Evolutionary conservation across 345 rosid species (phyloP).

Genomic region (Camelina hispida): DNA sequence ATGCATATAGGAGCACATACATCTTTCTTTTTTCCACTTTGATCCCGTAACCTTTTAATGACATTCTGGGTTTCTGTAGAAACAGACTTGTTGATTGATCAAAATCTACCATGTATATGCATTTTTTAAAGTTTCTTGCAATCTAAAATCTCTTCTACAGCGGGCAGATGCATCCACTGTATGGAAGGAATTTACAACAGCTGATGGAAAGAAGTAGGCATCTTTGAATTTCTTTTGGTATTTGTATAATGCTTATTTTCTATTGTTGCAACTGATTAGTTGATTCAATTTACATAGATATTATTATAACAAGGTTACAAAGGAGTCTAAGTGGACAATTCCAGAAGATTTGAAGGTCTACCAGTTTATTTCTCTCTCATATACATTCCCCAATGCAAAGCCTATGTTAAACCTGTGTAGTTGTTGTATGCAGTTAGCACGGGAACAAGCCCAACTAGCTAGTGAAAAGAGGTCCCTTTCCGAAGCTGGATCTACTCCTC

Average conservation of each 20-base stretch:
- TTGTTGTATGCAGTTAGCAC: conserved; percentile 75
- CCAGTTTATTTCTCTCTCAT: conserved; percentile 36
- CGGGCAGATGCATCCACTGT: conserved; percentile 99
- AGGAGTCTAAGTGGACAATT: conserved; percentile 94
- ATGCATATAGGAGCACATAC: no score
- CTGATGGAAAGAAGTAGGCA: conserved; percentile 85
- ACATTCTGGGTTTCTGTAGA: conserved; percentile 20
- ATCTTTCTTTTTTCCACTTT: no score
- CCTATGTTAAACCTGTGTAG: conserved; percentile 36
- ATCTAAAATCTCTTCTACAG: conserved; percentile 53
- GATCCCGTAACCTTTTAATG: conserved; percentile 2
- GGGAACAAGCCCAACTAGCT: conserved; percentile 79
- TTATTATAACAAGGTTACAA: conserved; percentile 91
- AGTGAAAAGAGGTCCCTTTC: conserved; percentile 53
- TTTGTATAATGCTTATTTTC: conserved; percentile 21
- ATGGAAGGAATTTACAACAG: conserved; percentile 96
- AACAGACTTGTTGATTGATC: conserved; percentile 6
- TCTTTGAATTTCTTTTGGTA: conserved; percentile 23
- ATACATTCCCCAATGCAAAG: neutral
- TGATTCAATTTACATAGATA: conserved; percentile 59
- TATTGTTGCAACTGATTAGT: conserved; percentile 20
- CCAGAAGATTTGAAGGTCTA: conserved; percentile 94
- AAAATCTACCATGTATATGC: conserved; percentile 10
- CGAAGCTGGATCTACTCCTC: conserved; percentile 54
- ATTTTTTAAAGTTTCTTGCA: conserved; percentile 25